Base-by-base conservation (phyloP, 2,329 filamentous ascomycete genomes). In the Colletotrichum sublineola region DNA sequence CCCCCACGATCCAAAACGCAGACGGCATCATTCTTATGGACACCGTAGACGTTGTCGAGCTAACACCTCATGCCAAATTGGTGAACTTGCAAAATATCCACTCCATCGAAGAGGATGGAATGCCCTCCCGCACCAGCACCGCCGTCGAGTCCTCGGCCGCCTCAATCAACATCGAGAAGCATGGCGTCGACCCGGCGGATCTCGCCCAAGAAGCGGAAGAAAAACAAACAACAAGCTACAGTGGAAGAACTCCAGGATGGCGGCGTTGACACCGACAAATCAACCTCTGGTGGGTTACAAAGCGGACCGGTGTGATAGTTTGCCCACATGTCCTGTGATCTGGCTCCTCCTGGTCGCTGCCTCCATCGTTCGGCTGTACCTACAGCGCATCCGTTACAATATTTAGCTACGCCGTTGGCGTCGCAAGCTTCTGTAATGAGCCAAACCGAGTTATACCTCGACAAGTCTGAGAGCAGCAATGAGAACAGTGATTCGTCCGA, bases 11-110 rank as follows among this genome's bases (percentile, higher is more conserved):
- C 67, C 87, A 86, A 75, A 85, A 88, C 64, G 91, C 91, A 0
- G 88, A 93, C 73, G 87, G 89, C 66, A 93, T 93, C 60, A 82
- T 93, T 4, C 91, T 93, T 2, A 82, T 93, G 75, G 83, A 88
- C 5, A 84, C 88, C 55, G 91, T 92, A 0, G 80, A 82, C 42
- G 85, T 91, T 1, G 83, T 91, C 2, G 91, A 93, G 78, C 81
- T 90, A 76, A 91, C 91, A 0, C 88, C 85, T 0, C 91, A 93
- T 67, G 81, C 83, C 9, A 82, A 82, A 44, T 84, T 91, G 65
- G 88, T 90, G 3, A 79, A 79, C 52, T 79, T 85, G 4, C 84
- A 85, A 65, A 81, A 79, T 31, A 75, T 84, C 36, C 79, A 81
- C n/a, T 75, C 79, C 3, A 76, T 77, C 57, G 76, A 78, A 48